Conservation (phyloP, 2,329 filamentous ascomycete genomes). For the Periconia sp. region DNA sequence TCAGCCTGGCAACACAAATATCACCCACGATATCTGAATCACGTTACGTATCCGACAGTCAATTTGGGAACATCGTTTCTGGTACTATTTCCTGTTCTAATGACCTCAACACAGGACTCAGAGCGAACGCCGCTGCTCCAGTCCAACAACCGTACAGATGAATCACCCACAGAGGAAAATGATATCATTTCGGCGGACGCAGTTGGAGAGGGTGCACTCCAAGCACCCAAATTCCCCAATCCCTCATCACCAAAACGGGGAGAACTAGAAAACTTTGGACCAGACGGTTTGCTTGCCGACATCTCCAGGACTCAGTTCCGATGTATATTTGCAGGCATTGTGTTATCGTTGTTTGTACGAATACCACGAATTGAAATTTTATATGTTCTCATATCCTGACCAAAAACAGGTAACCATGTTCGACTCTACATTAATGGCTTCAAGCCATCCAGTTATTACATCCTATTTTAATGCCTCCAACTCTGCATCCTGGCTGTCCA, state of each 20-base stretch:
- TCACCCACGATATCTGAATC: background rate
- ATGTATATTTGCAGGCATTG: slow-evolving; percentile 41
- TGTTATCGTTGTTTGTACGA: slow-evolving; percentile 43
- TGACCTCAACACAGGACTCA: slow-evolving; percentile 9
- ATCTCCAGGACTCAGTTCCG: slow-evolving; percentile 37
- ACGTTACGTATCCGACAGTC: no score
- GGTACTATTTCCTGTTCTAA: background rate
- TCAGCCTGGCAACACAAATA: background rate
- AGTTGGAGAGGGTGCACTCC: slow-evolving; percentile 24
- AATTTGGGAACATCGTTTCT: no score
- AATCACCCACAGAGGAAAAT: slow-evolving; percentile 24
- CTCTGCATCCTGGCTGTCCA: slow-evolving; percentile 80
- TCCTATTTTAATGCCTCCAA: slow-evolving; percentile 78
- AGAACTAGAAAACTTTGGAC: slow-evolving; percentile 25
- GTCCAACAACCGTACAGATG: slow-evolving; percentile 13
- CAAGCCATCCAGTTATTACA: slow-evolving; percentile 77
- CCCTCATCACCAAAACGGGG: slow-evolving; percentile 19
- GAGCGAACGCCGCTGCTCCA: slow-evolving; percentile 39
- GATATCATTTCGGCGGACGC: slow-evolving; percentile 22
- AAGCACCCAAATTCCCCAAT: slow-evolving; percentile 23
- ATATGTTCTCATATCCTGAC: background rate
- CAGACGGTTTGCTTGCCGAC: slow-evolving; percentile 36
- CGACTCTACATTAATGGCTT: slow-evolving; percentile 80
- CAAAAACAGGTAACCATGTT: slow-evolving; percentile 55
- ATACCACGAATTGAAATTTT: background rate